phyloP scores from a whole-genome alignment of 148 eudicot species.

The Rhododendron simsii region DNA sequence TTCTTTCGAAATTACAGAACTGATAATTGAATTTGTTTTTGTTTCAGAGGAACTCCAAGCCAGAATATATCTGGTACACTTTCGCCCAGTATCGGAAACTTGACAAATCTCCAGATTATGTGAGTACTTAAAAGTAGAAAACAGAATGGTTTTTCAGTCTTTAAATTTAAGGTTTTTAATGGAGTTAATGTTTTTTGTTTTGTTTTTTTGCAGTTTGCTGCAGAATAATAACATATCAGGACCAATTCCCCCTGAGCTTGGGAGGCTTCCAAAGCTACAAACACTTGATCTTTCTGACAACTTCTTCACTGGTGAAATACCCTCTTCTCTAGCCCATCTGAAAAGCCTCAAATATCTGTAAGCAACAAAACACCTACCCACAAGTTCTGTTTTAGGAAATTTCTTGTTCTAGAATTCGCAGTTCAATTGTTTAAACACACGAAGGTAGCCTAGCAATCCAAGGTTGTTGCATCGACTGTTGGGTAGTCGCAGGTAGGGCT shows the following conservation, averaged over 20 bases:
- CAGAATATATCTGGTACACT: constrained; percentile 72
- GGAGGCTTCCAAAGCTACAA: constrained; percentile 67
- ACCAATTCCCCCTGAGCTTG: constrained; percentile 64
- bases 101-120: constrained; percentile 85
- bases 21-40: constrained; percentile 5
- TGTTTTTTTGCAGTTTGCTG: constrained; percentile 44
- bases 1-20: background rate
- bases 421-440: background rate
- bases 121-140: constrained; percentile 31
- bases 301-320: constrained; percentile 55
- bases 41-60: constrained; percentile 78
- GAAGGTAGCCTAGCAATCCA: background rate
- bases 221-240: constrained; percentile 89
- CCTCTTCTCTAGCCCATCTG: constrained; percentile 58
- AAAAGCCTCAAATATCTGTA: constrained; percentile 72
- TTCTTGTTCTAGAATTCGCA: background rate
- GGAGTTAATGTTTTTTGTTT: constrained; percentile 8
- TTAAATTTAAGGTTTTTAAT: constrained; percentile 10
- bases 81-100: constrained; percentile 78
- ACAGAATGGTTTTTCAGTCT: background rate
- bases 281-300: constrained; percentile 75
- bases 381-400: background rate
- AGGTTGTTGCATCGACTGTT: background rate
- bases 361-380: constrained; percentile 15
- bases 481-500: background rate